phyloP scores from a whole-genome alignment of 768 basidiomycete genomes.

The Termitomyces bulborhizus region DNA sequence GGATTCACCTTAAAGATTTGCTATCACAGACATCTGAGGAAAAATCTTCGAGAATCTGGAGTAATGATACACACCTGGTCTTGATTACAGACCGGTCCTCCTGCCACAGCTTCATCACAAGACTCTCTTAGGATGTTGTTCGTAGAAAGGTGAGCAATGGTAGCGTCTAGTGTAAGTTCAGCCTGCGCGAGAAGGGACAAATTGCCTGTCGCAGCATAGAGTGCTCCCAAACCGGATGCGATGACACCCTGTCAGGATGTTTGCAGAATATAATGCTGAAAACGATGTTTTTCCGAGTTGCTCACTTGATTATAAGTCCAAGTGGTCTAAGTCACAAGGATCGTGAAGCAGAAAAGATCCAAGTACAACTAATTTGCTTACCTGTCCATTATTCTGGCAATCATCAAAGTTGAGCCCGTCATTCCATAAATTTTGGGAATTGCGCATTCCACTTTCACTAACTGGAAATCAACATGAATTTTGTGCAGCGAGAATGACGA shows the following conservation, averaged over 20 bases:
- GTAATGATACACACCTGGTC: constrained; percentile 30
- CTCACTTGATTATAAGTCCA: constrained; percentile 56
- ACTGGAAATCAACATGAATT: constrained; percentile 20
- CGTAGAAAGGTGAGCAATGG: constrained; percentile 32
- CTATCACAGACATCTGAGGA: constrained; percentile 13
- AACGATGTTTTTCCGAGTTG: neutral
- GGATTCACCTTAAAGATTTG: constrained; percentile 38
- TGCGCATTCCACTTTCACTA: constrained; percentile 38
- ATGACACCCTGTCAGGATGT: constrained; percentile 38
- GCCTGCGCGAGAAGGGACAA: constrained; percentile 36
- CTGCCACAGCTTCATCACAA: constrained; percentile 39
- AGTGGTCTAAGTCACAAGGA: constrained; percentile 29
- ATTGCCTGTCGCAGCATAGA: constrained; percentile 34
- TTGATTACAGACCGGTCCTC: constrained; percentile 34
- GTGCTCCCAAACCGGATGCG: constrained; percentile 44
- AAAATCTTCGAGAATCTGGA: neutral
- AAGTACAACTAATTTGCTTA: constrained; percentile 7
- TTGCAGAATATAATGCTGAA: neutral
- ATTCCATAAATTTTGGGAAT: constrained; percentile 38
- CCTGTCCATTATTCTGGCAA: constrained; percentile 40
- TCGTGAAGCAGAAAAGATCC: neutral
- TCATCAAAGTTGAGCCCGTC: constrained; percentile 31
- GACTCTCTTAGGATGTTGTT: constrained; percentile 43
- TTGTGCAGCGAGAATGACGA: neutral
- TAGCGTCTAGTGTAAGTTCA: constrained; percentile 47